Evolutionary conservation across 73 alveolate species (phyloP).

Genomic region (Loxodes magnus): DNA sequence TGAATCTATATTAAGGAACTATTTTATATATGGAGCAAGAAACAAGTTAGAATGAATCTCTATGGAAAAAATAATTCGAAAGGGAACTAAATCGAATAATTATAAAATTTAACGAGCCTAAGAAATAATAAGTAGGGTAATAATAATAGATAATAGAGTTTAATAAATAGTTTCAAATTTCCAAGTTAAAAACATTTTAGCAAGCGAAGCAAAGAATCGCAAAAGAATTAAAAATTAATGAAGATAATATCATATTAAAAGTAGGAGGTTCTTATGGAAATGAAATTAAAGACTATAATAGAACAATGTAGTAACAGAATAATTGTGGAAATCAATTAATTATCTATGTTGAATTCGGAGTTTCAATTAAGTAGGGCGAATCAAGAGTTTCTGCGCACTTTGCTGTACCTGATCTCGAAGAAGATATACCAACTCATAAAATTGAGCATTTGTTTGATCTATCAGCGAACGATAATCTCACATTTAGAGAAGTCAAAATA

Average conservation of each 20-base stretch:
- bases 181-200: background rate
- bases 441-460: background rate
- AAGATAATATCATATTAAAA: background rate
- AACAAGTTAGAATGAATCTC: background rate
- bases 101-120: background rate
- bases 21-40: constrained; percentile 1
- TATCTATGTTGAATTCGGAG: background rate
- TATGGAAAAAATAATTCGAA: constrained; percentile 1
- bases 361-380: background rate
- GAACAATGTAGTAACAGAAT: too few species aligned
- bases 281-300: background rate
- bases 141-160: background rate
- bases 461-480: too few species aligned
- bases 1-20: background rate
- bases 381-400: background rate
- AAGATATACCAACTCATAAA: background rate
- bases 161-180: background rate
- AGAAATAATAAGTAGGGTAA: background rate
- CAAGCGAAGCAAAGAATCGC: background rate
- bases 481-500: too few species aligned
- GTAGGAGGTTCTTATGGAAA: background rate
- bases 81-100: background rate
- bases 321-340: too few species aligned
- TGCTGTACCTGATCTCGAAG: background rate
- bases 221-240: background rate